A percentile compares a stretch with the other conserved stretches of the same genome.
phyloP scores from a whole-genome alignment of 1,284 basidiomycete genomes.

The Takashimella tepidaria region DNA sequence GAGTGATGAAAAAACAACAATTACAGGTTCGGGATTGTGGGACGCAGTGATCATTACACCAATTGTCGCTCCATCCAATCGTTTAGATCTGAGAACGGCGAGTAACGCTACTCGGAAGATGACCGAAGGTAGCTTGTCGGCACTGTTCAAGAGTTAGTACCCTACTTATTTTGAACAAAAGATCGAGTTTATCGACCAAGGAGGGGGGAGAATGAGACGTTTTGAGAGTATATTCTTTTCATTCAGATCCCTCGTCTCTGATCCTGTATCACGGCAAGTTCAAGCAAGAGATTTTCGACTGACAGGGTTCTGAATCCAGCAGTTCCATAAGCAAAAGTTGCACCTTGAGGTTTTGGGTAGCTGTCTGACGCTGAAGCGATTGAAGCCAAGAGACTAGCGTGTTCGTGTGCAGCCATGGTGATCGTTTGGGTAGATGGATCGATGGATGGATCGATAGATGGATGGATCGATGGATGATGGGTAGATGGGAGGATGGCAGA shows the following conservation, averaged over 20 bases:
- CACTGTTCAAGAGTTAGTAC: slow-evolving; percentile 52
- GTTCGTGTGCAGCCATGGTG: slow-evolving; percentile 24
- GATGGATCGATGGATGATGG: background rate
- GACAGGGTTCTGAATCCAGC: slow-evolving; percentile 91
- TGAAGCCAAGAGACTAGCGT: slow-evolving; percentile 29
- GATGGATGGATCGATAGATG: background rate
- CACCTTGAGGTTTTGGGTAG: slow-evolving; percentile 50
- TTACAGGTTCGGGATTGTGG: slow-evolving; percentile 90
- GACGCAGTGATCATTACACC: slow-evolving; percentile 99
- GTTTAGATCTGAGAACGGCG: slow-evolving; percentile 84
- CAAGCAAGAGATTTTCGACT: too few relatives aligned
- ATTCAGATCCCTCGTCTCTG: too few relatives aligned
- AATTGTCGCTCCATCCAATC: slow-evolving; percentile 80
- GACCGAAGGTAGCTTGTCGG: slow-evolving; percentile 77
- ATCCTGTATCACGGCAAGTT: too few relatives aligned
- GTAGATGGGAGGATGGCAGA: background rate
- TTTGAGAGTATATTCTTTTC: too few relatives aligned
- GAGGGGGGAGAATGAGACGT: too few relatives aligned
- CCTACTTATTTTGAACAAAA: too few relatives aligned
- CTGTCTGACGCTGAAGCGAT: slow-evolving; percentile 35
- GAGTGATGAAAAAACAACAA: slow-evolving; percentile 23
- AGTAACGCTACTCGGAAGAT: slow-evolving; percentile 89
- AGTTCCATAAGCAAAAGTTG: slow-evolving; percentile 79
- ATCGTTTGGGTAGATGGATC: background rate
- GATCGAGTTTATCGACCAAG: too few relatives aligned